Percentiles rank a stretch among this genome's conserved stretches.
phyloP scores from a whole-genome alignment of 805 yeast species.

The Yamadazyma insecticola region DNA sequence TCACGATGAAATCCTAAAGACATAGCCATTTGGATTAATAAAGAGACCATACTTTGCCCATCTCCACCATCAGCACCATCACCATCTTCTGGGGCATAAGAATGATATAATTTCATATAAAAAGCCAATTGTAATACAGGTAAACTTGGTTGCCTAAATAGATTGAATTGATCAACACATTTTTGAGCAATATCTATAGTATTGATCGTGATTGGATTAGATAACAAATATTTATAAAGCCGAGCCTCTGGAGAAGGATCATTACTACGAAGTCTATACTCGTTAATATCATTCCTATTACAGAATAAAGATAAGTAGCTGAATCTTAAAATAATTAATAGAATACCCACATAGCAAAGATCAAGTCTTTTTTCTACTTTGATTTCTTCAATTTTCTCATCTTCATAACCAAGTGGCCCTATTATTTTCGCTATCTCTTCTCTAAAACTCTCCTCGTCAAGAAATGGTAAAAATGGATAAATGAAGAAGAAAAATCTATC shows the following conservation, averaged over 20 bases:
- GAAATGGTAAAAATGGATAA: constrained; percentile 46
- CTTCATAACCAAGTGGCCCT: constrained; percentile 25
- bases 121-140: constrained; percentile 28
- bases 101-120: constrained; percentile 24
- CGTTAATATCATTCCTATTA: constrained; percentile 22
- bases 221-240: constrained; percentile 34
- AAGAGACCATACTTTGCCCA: constrained; percentile 21
- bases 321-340: constrained; percentile 39
- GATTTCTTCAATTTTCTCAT: constrained; percentile 19
- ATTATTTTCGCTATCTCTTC: constrained; percentile 25
- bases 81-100: constrained; percentile 38
- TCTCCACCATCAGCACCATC: constrained; percentile 40
- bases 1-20: constrained; percentile 37
- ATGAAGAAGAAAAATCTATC: constrained; percentile 38
- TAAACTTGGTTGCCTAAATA: constrained; percentile 33
- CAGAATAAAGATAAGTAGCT: constrained; percentile 37
- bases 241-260: constrained; percentile 20
- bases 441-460: constrained; percentile 36
- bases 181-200: constrained; percentile 46
- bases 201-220: constrained; percentile 43
- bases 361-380: constrained; percentile 36
- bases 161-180: constrained; percentile 52
- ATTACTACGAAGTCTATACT: constrained; percentile 18
- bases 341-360: constrained; percentile 33
- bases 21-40: constrained; percentile 35